phyloP scores from a whole-genome alignment of 2,329 filamentous ascomycete species.

The Neopestalotiopsis sp. region DNA sequence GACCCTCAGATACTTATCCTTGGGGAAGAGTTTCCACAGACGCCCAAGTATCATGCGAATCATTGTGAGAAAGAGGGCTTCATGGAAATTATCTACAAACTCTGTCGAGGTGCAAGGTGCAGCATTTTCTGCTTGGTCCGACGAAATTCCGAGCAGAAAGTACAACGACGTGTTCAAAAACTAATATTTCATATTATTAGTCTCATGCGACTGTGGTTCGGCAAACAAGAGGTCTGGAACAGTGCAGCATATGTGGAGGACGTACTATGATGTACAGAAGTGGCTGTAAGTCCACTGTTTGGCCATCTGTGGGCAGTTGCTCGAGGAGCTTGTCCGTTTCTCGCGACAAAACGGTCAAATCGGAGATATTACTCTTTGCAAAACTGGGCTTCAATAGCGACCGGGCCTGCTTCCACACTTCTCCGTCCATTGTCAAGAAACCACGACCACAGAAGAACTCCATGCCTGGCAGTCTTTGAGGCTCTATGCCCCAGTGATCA shows the following conservation, averaged over 20 bases:
- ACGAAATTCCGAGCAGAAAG: not conserved
- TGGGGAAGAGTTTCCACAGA: conserved; percentile 14
- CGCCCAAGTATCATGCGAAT: conserved; percentile 12
- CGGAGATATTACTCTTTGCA: conserved; percentile 3
- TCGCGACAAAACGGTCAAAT: not conserved
- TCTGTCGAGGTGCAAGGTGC: not conserved
- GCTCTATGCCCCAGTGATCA: conserved; percentile 13
- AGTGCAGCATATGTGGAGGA: not conserved
- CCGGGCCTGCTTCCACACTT: conserved; percentile 9
- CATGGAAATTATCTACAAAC: conserved; percentile 16
- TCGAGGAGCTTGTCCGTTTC: not conserved
- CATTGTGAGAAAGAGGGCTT: conserved; percentile 17
- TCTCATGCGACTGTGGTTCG: too few relatives aligned
- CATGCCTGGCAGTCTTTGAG: conserved; percentile 15
- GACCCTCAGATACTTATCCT: not conserved
- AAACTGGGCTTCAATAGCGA: conserved; percentile 13
- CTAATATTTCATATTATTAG: not conserved
- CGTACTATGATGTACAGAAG: not conserved
- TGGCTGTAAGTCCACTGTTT: not conserved
- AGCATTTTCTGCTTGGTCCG: not conserved
- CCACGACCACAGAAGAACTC: conserved; percentile 20
- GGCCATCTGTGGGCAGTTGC: not conserved
- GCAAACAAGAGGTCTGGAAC: not conserved
- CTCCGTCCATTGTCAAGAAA: conserved; percentile 13
- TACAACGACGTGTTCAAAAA: not conserved